Base-by-base conservation (phyloP, 768 basidiomycete genomes). In the Mycena epipterygia region DNA sequence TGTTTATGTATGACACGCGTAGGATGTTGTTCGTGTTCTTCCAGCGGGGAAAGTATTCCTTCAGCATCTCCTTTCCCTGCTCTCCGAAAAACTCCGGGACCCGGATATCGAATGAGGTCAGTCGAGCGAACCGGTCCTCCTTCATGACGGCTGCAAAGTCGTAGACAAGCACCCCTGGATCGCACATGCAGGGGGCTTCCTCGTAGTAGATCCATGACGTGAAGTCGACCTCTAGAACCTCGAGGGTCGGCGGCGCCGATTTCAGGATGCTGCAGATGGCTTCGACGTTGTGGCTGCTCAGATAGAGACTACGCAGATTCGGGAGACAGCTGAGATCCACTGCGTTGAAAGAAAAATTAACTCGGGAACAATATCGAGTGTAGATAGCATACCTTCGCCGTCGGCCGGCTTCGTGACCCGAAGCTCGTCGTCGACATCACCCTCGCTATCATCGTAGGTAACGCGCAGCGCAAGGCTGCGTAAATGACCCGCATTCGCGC, bases 271-370 rank as follows among this genome's bases (percentile, higher is more conserved):
- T 3, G 63, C 63, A 64, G 27, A 53, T 25, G 1, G 63, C 6
- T 23, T 42, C 51, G n/a, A 33, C 41, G 52, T n/a, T 53, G 52
- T 64, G 63, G 35, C n/a, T 44, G 19, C 5, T 25, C 11, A 64
- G 52, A 8, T 32, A 39, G 37, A 64, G 63, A 19, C 33, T 64
- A 17, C 41, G 63, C 12, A 64, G 51, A 14, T 41, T 53, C 16
- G 21, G 30, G 17, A 64, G 41, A 5, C 23, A 13, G 52, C 63
- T 65, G 49, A 70, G 51, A 33, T 70, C 57, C 49, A 70, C 68
- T 70, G 37, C 7, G 19, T 11, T 17, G 23, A 41, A 16, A 5
- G n/a, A n/a, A n/a, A 27, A 0, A 27, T 23, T n/a, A n/a, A 21
- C 9, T 6, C 9, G 42, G 11, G 16, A 14, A 23, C 3, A 33